Conservation (phyloP, 2,329 filamentous ascomycete species). For the Polytolypa hystricis region DNA sequence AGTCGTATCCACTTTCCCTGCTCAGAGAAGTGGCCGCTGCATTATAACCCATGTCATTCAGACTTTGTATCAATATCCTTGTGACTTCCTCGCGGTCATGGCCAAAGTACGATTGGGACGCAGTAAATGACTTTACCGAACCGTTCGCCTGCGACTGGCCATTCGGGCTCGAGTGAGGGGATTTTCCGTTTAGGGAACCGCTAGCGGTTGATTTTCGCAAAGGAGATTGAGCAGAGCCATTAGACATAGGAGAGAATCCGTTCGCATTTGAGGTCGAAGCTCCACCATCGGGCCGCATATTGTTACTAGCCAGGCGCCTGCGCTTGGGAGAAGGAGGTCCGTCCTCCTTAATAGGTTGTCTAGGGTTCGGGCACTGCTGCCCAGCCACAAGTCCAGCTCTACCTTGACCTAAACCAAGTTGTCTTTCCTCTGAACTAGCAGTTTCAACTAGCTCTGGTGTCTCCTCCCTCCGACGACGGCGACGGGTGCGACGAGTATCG, state of each 20-base stretch:
- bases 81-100: slow-evolving; percentile 91
- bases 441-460: slow-evolving; percentile 18
- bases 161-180: slow-evolving; percentile 25
- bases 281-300: slow-evolving; percentile 54
- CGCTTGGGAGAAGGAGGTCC: slow-evolving; percentile 42
- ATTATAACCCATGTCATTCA: slow-evolving; percentile 79
- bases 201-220: slow-evolving; percentile 39
- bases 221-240: slow-evolving; percentile 40
- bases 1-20: slow-evolving; percentile 71
- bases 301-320: slow-evolving; percentile 42
- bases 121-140: slow-evolving; percentile 21
- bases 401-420: slow-evolving; percentile 16
- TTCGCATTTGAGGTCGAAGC: slow-evolving; percentile 40
- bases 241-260: slow-evolving; percentile 45
- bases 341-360: slow-evolving; percentile 19
- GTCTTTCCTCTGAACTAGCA: slow-evolving; percentile 14
- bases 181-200: slow-evolving; percentile 46
- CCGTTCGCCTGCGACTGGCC: slow-evolving; percentile 31
- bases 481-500: slow-evolving; percentile 13
- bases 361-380: slow-evolving; percentile 16
- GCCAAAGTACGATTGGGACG: slow-evolving; percentile 54
- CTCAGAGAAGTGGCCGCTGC: slow-evolving; percentile 63
- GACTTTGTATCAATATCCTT: slow-evolving; percentile 78
- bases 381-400: slow-evolving; percentile 19
- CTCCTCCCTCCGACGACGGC: slow-evolving; percentile 22